Evolutionary conservation across 805 yeast species (phyloP).

Genomic region (Hagleromyces aurorensis): DNA sequence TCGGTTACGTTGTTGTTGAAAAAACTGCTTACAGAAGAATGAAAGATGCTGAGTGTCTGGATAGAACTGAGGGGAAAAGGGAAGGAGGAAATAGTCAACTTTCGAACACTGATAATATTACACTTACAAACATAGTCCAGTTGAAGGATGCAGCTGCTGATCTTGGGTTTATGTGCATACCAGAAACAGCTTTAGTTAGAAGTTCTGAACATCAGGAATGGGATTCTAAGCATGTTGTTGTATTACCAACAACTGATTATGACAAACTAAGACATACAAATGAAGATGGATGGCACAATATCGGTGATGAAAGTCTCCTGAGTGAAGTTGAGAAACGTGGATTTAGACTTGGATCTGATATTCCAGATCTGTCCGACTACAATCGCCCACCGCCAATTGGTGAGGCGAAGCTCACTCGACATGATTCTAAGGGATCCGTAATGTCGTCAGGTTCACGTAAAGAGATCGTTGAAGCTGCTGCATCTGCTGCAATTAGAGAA

Average conservation of each 20-base stretch:
- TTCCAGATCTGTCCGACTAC: conserved; percentile 15
- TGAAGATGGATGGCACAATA: background rate
- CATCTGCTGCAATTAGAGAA: conserved; percentile 24
- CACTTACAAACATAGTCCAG: conserved; percentile 15
- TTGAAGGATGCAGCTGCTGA: conserved; percentile 37
- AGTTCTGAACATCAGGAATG: conserved; percentile 52
- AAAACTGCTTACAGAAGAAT: conserved; percentile 8
- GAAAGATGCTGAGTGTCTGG: too few relatives aligned
- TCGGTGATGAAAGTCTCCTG: background rate
- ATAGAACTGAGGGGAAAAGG: too few relatives aligned
- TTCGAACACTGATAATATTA: too few relatives aligned
- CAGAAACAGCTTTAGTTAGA: conserved; percentile 51
- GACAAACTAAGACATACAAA: conserved; percentile 42
- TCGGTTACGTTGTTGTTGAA: conserved; percentile 16
- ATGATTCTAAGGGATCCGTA: conserved; percentile 17
- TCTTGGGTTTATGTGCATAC: conserved; percentile 46
- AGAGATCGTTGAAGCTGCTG: conserved; percentile 25
- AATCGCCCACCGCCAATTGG: conserved; percentile 13
- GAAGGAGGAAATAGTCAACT: too few relatives aligned
- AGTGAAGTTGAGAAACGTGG: background rate
- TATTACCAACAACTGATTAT: conserved; percentile 58
- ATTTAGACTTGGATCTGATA: too few relatives aligned
- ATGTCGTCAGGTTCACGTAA: conserved; percentile 16
- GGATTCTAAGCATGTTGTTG: conserved; percentile 49
- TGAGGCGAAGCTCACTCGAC: conserved; percentile 11